Conservation (phyloP, 2,329 filamentous ascomycete genomes). For the Plenodomus biglobosus region DNA sequence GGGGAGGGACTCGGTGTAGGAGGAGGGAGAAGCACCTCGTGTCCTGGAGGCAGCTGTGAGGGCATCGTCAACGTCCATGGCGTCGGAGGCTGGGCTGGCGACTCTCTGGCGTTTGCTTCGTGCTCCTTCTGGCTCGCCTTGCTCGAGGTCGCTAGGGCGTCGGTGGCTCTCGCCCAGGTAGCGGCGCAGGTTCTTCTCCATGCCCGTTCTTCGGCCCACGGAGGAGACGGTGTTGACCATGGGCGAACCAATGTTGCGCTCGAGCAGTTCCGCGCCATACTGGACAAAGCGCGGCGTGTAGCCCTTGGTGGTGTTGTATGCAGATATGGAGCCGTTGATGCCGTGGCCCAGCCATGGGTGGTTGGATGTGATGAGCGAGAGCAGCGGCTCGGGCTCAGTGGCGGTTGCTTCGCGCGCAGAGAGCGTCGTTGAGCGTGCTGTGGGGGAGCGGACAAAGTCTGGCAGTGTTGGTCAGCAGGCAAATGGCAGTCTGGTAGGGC, state of each 20-base stretch:
- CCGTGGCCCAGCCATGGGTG: slow-evolving; percentile 84
- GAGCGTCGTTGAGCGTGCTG: slow-evolving; percentile 34
- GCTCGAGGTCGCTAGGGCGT: slow-evolving; percentile 55
- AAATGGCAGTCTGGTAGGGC: background rate
- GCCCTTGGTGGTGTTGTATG: slow-evolving; percentile 85
- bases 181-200: slow-evolving; percentile 84
- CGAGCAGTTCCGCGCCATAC: slow-evolving; percentile 86
- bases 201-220: slow-evolving; percentile 80
- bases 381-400: slow-evolving; percentile 71
- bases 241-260: slow-evolving; percentile 78
- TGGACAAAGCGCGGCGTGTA: slow-evolving; percentile 85
- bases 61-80: slow-evolving; percentile 54
- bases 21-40: slow-evolving; percentile 63
- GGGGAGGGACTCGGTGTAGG: slow-evolving; percentile 73
- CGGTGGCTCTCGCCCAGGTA: slow-evolving; percentile 65
- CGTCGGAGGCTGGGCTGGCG: slow-evolving; percentile 38
- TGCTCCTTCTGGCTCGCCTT: slow-evolving; percentile 42
- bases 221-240: slow-evolving; percentile 84
- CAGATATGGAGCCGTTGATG: slow-evolving; percentile 79
- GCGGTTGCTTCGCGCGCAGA: slow-evolving; percentile 44
- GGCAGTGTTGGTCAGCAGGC: slow-evolving; percentile 15
- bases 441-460: slow-evolving; percentile 50
- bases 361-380: slow-evolving; percentile 83
- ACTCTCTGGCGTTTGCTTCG: slow-evolving; percentile 50
- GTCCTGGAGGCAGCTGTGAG: slow-evolving; percentile 27